Percentiles rank a stretch among this genome's conserved stretches.
These are phyloP conservation scores for Chalciporus pseudorubinellus DNA, from an alignment of 768 basidiomycete species.

Conservation along the genomic window DNA sequence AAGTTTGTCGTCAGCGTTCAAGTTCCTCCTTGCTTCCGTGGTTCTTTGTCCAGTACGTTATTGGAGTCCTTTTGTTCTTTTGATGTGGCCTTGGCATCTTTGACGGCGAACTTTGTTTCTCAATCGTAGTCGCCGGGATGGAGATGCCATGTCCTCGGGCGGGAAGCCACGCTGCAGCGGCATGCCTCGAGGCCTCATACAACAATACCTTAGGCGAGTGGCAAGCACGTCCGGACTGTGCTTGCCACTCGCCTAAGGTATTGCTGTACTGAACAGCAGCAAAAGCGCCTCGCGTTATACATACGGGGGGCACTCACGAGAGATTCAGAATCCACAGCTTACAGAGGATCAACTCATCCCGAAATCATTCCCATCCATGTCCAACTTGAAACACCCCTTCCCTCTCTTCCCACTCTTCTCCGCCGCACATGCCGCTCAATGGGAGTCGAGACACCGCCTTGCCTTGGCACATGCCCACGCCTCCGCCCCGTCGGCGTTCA, in stretches of 20 bases:
- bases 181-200: not conserved
- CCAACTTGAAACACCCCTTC: constrained; percentile 3
- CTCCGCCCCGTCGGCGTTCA: not conserved
- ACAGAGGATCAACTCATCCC: not conserved
- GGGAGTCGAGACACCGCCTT: constrained; percentile 13
- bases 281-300: not conserved
- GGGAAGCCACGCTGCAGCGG: not conserved
- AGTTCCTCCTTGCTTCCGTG: too few species aligned
- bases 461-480: not conserved
- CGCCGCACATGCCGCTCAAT: constrained; percentile 30
- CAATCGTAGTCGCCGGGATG: too few species aligned
- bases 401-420: constrained; percentile 30
- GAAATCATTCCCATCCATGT: constrained; percentile 4
- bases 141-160: not conserved
- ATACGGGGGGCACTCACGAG: not conserved
- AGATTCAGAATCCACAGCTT: not conserved
- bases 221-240: too few species aligned
- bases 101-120: too few species aligned
- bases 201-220: not conserved
- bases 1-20: too few species aligned
- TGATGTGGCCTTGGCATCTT: too few species aligned
- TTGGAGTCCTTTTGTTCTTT: too few species aligned
- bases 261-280: not conserved
- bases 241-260: not conserved
- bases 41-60: too few species aligned